phyloP scores from a whole-genome alignment of 2,329 filamentous ascomycete species.

The Colletotrichum brevisporum region DNA sequence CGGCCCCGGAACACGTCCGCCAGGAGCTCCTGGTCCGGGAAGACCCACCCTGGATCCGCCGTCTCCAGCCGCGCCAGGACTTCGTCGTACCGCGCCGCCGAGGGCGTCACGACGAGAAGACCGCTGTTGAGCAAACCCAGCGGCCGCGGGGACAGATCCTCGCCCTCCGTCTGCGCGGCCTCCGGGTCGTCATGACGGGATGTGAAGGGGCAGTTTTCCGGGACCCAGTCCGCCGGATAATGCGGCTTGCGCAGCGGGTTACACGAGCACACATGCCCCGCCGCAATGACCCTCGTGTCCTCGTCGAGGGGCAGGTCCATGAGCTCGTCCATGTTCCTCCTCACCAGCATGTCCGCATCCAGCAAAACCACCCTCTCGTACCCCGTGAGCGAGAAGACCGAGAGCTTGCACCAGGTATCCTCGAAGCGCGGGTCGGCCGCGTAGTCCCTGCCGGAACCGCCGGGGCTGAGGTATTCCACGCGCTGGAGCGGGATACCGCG shows the following conservation, averaged over 20 bases:
- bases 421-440: slow-evolving; percentile 86
- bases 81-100: slow-evolving; percentile 59
- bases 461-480: slow-evolving; percentile 81
- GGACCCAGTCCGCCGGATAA: slow-evolving; percentile 81
- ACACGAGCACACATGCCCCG: slow-evolving; percentile 87
- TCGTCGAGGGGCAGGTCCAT: slow-evolving; percentile 85
- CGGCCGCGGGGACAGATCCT: slow-evolving; percentile 59
- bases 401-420: slow-evolving; percentile 91
- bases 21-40: slow-evolving; percentile 72
- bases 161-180: slow-evolving; percentile 60
- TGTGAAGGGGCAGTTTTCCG: slow-evolving; percentile 71
- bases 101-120: slow-evolving; percentile 70
- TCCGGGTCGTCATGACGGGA: slow-evolving; percentile 63
- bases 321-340: slow-evolving; percentile 90
- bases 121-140: slow-evolving; percentile 70
- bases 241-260: slow-evolving; percentile 84
- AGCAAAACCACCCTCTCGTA: slow-evolving; percentile 87
- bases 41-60: slow-evolving; percentile 63
- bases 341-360: slow-evolving; percentile 89
- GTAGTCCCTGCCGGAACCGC: slow-evolving; percentile 73
- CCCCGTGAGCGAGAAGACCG: slow-evolving; percentile 81
- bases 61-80: slow-evolving; percentile 66
- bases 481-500: slow-evolving; percentile 79
- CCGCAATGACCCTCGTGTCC: slow-evolving; percentile 77
- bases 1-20: slow-evolving; percentile 67